These are phyloP conservation scores for Nemania bipapillata DNA, from an alignment of 2,329 filamentous ascomycete genomes.

Conservation along the genomic window DNA sequence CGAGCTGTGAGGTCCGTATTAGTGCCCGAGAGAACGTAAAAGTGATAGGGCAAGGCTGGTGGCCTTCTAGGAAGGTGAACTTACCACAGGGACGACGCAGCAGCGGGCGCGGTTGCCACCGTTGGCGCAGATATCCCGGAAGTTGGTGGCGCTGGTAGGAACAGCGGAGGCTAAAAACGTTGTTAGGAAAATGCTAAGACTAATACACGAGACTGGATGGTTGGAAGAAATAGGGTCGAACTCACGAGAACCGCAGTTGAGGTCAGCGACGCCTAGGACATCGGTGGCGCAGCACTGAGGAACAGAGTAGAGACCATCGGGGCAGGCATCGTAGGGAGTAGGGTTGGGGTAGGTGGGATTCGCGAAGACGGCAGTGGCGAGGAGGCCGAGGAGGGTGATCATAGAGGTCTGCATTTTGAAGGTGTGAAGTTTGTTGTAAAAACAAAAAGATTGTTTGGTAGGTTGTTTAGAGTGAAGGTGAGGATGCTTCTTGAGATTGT, in stretches of 20 bases:
- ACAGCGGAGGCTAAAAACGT: slow-evolving; percentile 1
- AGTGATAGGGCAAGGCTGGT: background rate
- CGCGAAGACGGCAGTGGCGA: slow-evolving; percentile 13
- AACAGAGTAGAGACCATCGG: slow-evolving; percentile 13
- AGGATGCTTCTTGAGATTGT: slow-evolving; percentile 2
- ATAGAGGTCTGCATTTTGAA: slow-evolving; percentile 20
- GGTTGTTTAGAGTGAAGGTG: background rate
- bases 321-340: background rate
- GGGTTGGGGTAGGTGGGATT: background rate
- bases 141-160: background rate
- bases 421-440: background rate
- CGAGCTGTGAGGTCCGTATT: slow-evolving; percentile 4
- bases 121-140: background rate
- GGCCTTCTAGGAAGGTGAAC: background rate
- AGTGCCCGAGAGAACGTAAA: background rate
- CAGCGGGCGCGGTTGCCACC: slow-evolving; percentile 8
- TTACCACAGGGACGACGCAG: slow-evolving; percentile 18
- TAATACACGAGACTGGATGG: background rate
- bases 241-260: slow-evolving; percentile 21
- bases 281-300: slow-evolving; percentile 21
- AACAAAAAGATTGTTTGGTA: background rate
- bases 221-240: background rate
- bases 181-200: background rate
- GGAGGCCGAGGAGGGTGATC: slow-evolving; percentile 7
- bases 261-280: background rate